Base-by-base conservation (phyloP, 2,329 filamentous ascomycete genomes). In the Sclerotiophoma versabilis region DNA sequence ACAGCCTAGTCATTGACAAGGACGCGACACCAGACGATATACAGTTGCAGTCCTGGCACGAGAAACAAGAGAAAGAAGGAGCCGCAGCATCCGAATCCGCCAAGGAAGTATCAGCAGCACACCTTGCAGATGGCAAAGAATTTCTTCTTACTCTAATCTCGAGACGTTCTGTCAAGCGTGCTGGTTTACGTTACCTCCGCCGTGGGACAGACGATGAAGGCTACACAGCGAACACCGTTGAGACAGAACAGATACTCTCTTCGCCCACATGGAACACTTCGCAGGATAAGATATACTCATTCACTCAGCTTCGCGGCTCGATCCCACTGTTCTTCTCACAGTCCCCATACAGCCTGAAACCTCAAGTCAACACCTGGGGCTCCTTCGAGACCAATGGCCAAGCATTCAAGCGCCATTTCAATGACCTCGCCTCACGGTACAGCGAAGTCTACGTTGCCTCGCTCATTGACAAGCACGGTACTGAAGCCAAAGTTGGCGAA, bases 251-350 rank as follows among this genome's bases (percentile, higher is more conserved):
- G 74, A 89, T 99, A 9, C 81, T 99, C 2, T 95, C 91, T 0
- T 83, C 84, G 0, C 80, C 86, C 2, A 81, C 81, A 1, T 93
- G 90, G 86, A 81, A 86, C 15, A 70, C 81, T 0, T 76, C 81
- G 11, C 73, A 77, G 11, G 70, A 73, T 42, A 91, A 86, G 62
- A 81, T 88, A 2, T 90, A 91, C 72, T 96, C 92, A 0, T 96
- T 96, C 65, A 79, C 96, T 3, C 95, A 99, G 71, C 81, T 92
- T 20, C 85, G 95, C 60, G 93, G 93, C 6, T 97, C 93, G 19
- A 96, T 98, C 59, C 95, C 95, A 0, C 76, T 98, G 0, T 98
- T 95, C 79, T 99, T 97, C 71, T 96, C 93, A 0, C 95, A 99
- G 69, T 92, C 90, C 0, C 93, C 93, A 0, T 98, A 96, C 74